Base-by-base conservation (phyloP, 139 green algal genomes). In the Diplosphaera chodatii region DNA sequence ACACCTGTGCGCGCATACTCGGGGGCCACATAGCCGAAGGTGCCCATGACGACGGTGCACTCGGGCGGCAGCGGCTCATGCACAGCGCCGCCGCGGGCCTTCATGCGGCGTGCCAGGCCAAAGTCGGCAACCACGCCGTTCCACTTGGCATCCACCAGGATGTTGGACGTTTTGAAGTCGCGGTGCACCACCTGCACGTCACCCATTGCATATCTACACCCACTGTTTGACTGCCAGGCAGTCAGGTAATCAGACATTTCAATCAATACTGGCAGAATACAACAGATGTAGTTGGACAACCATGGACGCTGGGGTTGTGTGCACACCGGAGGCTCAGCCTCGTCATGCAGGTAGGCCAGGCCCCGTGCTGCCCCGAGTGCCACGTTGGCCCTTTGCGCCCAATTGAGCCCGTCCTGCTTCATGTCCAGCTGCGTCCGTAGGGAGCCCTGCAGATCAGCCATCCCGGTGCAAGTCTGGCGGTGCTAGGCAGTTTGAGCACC, bases 111-210 rank as follows among this genome's bases (percentile, higher is more conserved):
- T 32, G 79, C 82, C 55, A 88, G 68, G 22, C 85, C 85, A 74
- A 90, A 88, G 33, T 90, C 85, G 29, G 72, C 78, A 21, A 90
- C 67, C 28, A 80, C 71, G 1, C 74, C 84, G 67, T 65, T 67
- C 81, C 55, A 70, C 30, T 33, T 77, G 4, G 4, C 64, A 32
- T 87, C 83, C 30, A 89, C 70, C 32, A 88, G 66, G 27, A 89
- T 80, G 68, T 89, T 88, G 34, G 66, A 70, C 5, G 83, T 83
- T 33, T 87, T 89, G 66, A 90, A 77, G 63, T 90, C 84, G n/a
- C 85, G 55, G 64, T 90, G 88, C 23, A 90, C 68, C 2, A 72
- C 48, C 48, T 59, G 48, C 48, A 59, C 16, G 13, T 23, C 10
- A n/a, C n/a, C n/a, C n/a, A n/a, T n/a, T n/a, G n/a, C n/a, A n/a